These are phyloP conservation scores for Talaromyces ruber DNA, from an alignment of 495 filamentous ascomycete species.

Conservation along the genomic window DNA sequence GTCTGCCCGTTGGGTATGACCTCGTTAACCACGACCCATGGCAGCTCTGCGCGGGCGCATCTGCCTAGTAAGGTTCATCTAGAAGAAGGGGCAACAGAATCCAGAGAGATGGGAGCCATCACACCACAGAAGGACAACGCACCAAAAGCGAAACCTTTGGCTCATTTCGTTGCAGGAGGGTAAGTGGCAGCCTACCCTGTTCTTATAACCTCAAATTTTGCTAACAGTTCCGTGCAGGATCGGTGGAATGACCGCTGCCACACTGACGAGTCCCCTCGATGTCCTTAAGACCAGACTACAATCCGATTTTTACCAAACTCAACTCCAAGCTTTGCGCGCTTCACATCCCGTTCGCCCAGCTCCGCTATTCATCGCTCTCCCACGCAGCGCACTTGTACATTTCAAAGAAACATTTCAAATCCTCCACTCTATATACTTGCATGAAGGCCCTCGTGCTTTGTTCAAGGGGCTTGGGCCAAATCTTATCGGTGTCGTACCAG, in stretches of 20 bases:
- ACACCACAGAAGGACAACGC: slow-evolving; percentile 32
- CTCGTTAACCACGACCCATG: slow-evolving; percentile 11
- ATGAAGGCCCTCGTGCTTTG: slow-evolving; percentile 48
- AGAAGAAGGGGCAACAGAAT: slow-evolving; percentile 28
- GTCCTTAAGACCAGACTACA: slow-evolving; percentile 87
- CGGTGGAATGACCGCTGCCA: slow-evolving; percentile 80
- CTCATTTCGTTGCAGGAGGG: slow-evolving; percentile 84
- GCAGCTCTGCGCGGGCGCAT: slow-evolving; percentile 22
- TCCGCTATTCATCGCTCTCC: slow-evolving; percentile 33
- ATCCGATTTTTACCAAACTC: slow-evolving; percentile 81
- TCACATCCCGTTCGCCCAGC: slow-evolving; percentile 27
- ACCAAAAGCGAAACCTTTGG: slow-evolving; percentile 70
- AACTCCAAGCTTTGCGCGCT: slow-evolving; percentile 38
- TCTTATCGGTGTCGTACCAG: slow-evolving; percentile 48
- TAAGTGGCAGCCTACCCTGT: slow-evolving; percentile 31
- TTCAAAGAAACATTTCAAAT: slow-evolving; percentile 50
- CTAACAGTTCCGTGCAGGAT: slow-evolving; percentile 39
- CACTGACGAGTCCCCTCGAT: slow-evolving; percentile 81
- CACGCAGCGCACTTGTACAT: slow-evolving; percentile 39
- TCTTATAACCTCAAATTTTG: not conserved
- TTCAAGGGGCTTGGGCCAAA: slow-evolving; percentile 54
- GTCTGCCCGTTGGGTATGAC: slow-evolving; percentile 8
- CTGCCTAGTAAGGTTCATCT: slow-evolving; percentile 9
- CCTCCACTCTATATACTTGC: slow-evolving; percentile 40
- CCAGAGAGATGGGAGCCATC: slow-evolving; percentile 53